Base-by-base conservation (phyloP, 2,329 filamentous ascomycete species). In the Byssochlamys sp. region DNA sequence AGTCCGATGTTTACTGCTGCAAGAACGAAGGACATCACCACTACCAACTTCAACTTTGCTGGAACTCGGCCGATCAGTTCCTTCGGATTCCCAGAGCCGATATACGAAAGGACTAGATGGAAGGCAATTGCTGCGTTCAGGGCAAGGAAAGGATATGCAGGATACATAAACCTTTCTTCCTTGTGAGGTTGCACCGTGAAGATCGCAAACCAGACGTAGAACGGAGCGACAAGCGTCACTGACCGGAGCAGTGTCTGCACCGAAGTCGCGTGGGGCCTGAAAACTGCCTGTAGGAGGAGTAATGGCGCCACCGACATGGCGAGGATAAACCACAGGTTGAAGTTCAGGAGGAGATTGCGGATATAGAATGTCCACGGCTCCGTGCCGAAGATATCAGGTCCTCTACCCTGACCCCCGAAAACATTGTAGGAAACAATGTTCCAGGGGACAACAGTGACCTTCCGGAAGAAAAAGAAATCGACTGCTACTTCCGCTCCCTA, bases 91-190 rank as follows among this genome's bases (percentile, higher is more conserved):
- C 82, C 81, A 25, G 84, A 86, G 19, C 91, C 90, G 53, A 96
- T 75, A 39, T 87, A 86, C 11, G 85, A 80, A 14, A 97, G 80
- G 1, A 95, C 68, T 58, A 95, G 87, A 71, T 97, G 91, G 35
- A 95, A 77, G 3, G 89, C 83, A 55, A 96, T 82, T 7, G 92
- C 89, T 2, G 91, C 91, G 67, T 96, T 96, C 35, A 99, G 79
- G 0, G 89, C 88, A 39, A 99, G 79, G 61, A 92, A 90, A 0
- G 94, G 94, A 67, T 99, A 99, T 1, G 85, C 89, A 0, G 94
- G 94, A 67, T 96, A 99, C 91, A 99, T 97, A 77, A 99, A 99
- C 5, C 94, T 82, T 74, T 99, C 94, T 71, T 99, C 94, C 69
- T 99, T 99, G 76, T 99, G 94, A 14, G 94, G 90, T 70, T 99